Evolutionary conservation across 2,329 filamentous ascomycete genomes (phyloP).

Genomic region (Lasiodiplodia gonubiensis): DNA sequence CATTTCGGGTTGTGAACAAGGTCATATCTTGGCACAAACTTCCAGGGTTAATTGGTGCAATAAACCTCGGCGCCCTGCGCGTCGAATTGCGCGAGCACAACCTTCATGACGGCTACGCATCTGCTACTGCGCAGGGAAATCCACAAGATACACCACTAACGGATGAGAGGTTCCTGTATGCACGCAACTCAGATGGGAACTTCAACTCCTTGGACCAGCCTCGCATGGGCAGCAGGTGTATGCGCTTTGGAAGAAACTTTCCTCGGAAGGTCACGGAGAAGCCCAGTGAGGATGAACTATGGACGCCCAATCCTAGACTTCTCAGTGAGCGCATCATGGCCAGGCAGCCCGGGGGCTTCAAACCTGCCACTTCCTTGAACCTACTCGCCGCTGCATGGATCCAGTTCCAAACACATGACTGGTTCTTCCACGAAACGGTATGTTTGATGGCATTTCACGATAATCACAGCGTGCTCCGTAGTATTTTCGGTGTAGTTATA

Average conservation of each 20-base stretch:
- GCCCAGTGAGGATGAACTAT: constrained; percentile 50
- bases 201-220: constrained; percentile 51
- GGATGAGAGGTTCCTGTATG: constrained; percentile 42
- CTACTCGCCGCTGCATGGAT: constrained; percentile 57
- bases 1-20: constrained; percentile 49
- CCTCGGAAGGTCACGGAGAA: constrained; percentile 44
- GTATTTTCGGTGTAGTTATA: too few species aligned
- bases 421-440: constrained; percentile 44
- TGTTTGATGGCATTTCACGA: not conserved
- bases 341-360: constrained; percentile 46
- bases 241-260: constrained; percentile 55
- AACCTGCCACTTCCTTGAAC: constrained; percentile 54
- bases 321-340: constrained; percentile 52
- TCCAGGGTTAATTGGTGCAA: constrained; percentile 47
- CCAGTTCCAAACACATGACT: constrained; percentile 57
- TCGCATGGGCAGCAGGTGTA: constrained; percentile 53
- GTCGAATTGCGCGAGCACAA: constrained; percentile 53
- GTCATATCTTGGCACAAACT: constrained; percentile 53
- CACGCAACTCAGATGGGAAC: constrained; percentile 53
- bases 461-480: too few species aligned
- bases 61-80: constrained; percentile 51
- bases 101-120: constrained; percentile 52
- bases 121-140: constrained; percentile 46
- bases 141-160: constrained; percentile 37
- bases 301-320: constrained; percentile 52